These are phyloP conservation scores for Melaleuca alternifolia DNA, from an alignment of 345 rosid species.

Conservation along the genomic window DNA sequence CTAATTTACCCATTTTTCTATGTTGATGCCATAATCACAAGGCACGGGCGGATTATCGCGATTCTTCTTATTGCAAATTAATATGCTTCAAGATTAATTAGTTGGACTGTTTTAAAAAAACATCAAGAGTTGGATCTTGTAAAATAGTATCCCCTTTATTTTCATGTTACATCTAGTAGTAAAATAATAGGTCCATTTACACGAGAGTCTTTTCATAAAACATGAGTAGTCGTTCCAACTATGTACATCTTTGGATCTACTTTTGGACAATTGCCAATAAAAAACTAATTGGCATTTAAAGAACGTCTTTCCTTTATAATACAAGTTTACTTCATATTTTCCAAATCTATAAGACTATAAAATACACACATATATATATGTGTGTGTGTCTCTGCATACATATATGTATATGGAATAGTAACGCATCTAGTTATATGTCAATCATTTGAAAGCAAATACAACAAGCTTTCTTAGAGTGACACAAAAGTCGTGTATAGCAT, in stretches of 20 bases:
- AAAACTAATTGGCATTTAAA: not conserved
- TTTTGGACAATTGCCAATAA: not conserved
- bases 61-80: not conserved
- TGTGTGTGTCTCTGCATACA: too few relatives aligned
- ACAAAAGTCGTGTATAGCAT: not conserved
- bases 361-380: too few relatives aligned
- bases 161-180: not conserved
- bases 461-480: not conserved
- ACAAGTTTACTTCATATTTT: not conserved
- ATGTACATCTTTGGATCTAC: not conserved
- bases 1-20: not conserved
- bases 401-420: not conserved
- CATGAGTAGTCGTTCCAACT: not conserved
- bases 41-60: not conserved
- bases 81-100: not conserved
- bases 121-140: not conserved
- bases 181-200: not conserved
- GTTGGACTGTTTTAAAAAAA: too few relatives aligned
- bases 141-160: not conserved
- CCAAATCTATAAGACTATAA: not conserved
- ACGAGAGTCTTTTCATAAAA: not conserved
- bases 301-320: not conserved
- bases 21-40: not conserved
- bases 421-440: not conserved
- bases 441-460: not conserved